Conservation (phyloP, 1,139 yeast species). For the Kurtzmaniella quercitrusa region DNA sequence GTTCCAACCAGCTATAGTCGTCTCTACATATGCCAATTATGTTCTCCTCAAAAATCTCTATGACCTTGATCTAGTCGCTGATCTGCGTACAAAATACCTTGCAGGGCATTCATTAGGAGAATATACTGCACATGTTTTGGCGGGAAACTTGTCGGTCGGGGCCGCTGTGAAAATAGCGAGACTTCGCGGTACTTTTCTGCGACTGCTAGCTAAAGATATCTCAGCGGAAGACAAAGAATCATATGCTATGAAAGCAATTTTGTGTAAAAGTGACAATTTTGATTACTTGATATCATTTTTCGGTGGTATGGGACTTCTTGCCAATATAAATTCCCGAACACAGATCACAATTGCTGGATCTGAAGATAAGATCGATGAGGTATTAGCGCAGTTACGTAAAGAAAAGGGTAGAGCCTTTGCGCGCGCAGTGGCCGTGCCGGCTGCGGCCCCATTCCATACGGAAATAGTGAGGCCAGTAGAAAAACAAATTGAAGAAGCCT, state of each 20-base stretch:
- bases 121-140: slow-evolving; percentile 45
- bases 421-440: slow-evolving; percentile 35
- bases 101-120: slow-evolving; percentile 64
- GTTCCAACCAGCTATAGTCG: slow-evolving; percentile 58
- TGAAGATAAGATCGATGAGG: slow-evolving; percentile 15
- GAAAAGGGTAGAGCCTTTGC: slow-evolving; percentile 11
- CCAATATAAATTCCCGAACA: slow-evolving; percentile 39
- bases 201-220: slow-evolving; percentile 17
- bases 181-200: slow-evolving; percentile 52
- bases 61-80: slow-evolving; percentile 19
- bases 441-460: slow-evolving; percentile 54
- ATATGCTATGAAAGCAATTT: slow-evolving; percentile 38
- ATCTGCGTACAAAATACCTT: slow-evolving; percentile 19
- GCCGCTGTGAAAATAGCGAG: slow-evolving; percentile 48
- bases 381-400: slow-evolving; percentile 10
- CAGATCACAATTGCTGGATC: slow-evolving; percentile 48
- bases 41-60: slow-evolving; percentile 23
- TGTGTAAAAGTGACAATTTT: slow-evolving; percentile 20
- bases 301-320: slow-evolving; percentile 22
- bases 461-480: slow-evolving; percentile 35
- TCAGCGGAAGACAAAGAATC: slow-evolving; percentile 8
- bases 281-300: slow-evolving; percentile 19
- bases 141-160: slow-evolving; percentile 34
- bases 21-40: slow-evolving; percentile 39
- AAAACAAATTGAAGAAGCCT: slow-evolving; percentile 18